These are phyloP conservation scores for Jasminum sambac DNA, from an alignment of 257 asterid genomes.

Conservation along the genomic window DNA sequence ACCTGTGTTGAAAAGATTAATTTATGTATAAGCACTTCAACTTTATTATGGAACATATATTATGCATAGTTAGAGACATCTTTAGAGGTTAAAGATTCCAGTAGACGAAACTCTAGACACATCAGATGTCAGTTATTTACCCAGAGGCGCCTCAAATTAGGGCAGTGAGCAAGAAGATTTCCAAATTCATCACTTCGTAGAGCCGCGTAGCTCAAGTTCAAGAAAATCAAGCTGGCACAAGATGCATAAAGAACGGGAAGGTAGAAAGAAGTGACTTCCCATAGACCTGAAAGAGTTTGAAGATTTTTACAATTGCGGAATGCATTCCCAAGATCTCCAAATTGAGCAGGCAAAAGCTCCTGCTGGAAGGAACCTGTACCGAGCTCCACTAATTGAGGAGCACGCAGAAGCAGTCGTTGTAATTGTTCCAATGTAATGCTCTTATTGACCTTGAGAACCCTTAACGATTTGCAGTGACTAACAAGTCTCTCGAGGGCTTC, in stretches of 20 bases:
- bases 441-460: slow-evolving; percentile 72
- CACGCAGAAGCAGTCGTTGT: slow-evolving; percentile 57
- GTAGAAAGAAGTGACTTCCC: slow-evolving; percentile 50
- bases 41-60: not conserved
- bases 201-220: slow-evolving; percentile 59
- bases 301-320: slow-evolving; percentile 35
- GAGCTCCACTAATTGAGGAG: slow-evolving; percentile 62
- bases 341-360: slow-evolving; percentile 32
- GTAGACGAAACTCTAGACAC: not conserved
- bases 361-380: slow-evolving; percentile 55
- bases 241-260: slow-evolving; percentile 73
- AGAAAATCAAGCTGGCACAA: slow-evolving; percentile 63
- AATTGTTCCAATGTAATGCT: slow-evolving; percentile 52
- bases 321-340: slow-evolving; percentile 30
- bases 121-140: slow-evolving; percentile 41
- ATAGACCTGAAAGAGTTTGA: slow-evolving; percentile 53
- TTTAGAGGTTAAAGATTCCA: not conserved
- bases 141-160: slow-evolving; percentile 78
- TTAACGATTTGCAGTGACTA: slow-evolving; percentile 64
- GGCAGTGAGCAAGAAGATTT: slow-evolving; percentile 64
- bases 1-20: slow-evolving; percentile 47
- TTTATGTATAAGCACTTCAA: not conserved
- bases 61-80: not conserved
- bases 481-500: slow-evolving; percentile 84
- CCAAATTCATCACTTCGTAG: slow-evolving; percentile 62